These are phyloP conservation scores for Penicillium polonicum DNA, from an alignment of 2,329 filamentous ascomycete genomes.

Conservation along the genomic window DNA sequence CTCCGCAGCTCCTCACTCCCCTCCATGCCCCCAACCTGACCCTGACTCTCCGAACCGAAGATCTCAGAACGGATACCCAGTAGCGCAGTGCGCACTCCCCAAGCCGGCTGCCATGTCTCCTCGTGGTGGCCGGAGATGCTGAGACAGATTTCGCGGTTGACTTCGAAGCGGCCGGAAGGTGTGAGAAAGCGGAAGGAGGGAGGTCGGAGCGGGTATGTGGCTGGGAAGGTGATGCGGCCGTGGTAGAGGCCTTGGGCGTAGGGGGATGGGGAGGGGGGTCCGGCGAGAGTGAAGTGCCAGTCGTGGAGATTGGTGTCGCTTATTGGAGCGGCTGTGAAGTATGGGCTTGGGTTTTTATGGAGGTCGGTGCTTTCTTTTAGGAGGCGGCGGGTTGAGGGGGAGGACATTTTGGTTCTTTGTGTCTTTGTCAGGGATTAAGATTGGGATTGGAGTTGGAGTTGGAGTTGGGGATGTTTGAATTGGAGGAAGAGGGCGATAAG, in stretches of 20 bases:
- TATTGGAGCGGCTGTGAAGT: slow-evolving; percentile 76
- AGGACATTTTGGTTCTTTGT: slow-evolving; percentile 22
- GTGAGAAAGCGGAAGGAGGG: slow-evolving; percentile 96
- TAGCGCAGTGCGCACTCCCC: slow-evolving; percentile 90
- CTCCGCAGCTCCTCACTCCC: slow-evolving; percentile 66
- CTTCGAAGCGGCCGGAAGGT: slow-evolving; percentile 87
- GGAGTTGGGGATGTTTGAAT: background rate
- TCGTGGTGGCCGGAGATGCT: slow-evolving; percentile 94
- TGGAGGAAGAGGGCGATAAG: background rate
- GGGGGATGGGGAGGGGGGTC: slow-evolving; percentile 77
- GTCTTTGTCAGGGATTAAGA: background rate
- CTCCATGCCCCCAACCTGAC: slow-evolving; percentile 88
- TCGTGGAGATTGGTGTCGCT: slow-evolving; percentile 91
- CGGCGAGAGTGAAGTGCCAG: slow-evolving; percentile 98
- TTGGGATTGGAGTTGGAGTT: background rate
- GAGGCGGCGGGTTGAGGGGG: slow-evolving; percentile 38
- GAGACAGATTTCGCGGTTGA: slow-evolving; percentile 94
- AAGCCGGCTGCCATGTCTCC: slow-evolving; percentile 97
- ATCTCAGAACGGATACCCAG: slow-evolving; percentile 71
- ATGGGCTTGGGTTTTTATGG: slow-evolving; percentile 72
- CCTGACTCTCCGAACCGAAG: slow-evolving; percentile 86
- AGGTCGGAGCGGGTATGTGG: slow-evolving; percentile 85
- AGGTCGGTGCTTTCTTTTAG: slow-evolving; percentile 89
- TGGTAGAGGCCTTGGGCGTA: slow-evolving; percentile 88
- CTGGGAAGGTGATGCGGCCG: slow-evolving; percentile 86